These are phyloP conservation scores for Solanum appendiculatum DNA, from an alignment of 257 asterid species.

Conservation along the genomic window DNA sequence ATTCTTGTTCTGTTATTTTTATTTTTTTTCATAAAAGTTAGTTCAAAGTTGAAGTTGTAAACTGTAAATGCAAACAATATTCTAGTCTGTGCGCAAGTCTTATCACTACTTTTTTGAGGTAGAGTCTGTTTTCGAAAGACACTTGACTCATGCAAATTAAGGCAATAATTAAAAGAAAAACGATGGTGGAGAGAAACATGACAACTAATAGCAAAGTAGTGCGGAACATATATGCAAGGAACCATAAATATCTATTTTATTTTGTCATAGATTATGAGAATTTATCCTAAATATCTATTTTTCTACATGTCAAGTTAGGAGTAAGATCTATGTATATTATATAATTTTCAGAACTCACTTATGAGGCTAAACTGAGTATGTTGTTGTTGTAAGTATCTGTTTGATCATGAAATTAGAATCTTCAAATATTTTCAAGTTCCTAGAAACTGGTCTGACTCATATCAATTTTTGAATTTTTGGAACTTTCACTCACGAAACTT, in stretches of 20 bases:
- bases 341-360: too few species aligned
- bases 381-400: background rate
- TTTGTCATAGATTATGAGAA: background rate
- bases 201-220: background rate
- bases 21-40: background rate
- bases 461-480: too few species aligned
- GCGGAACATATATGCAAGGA: too few species aligned
- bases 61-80: background rate
- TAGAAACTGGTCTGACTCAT: too few species aligned
- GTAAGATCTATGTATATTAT: background rate
- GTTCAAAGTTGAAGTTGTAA: background rate
- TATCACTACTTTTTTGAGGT: too few species aligned
- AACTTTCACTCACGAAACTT: background rate
- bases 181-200: background rate
- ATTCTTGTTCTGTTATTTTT: conserved; percentile 8
- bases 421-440: background rate
- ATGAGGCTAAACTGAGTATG: too few species aligned
- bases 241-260: background rate
- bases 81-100: too few species aligned
- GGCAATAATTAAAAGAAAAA: background rate
- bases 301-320: background rate
- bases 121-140: too few species aligned
- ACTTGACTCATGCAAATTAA: too few species aligned
- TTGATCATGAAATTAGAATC: background rate
- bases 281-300: background rate